Evolutionary conservation across 805 yeast genomes (phyloP), one percentile per base, ranked within the genome.

Genomic region (Saccharomycopsis fodiens): DNA sequence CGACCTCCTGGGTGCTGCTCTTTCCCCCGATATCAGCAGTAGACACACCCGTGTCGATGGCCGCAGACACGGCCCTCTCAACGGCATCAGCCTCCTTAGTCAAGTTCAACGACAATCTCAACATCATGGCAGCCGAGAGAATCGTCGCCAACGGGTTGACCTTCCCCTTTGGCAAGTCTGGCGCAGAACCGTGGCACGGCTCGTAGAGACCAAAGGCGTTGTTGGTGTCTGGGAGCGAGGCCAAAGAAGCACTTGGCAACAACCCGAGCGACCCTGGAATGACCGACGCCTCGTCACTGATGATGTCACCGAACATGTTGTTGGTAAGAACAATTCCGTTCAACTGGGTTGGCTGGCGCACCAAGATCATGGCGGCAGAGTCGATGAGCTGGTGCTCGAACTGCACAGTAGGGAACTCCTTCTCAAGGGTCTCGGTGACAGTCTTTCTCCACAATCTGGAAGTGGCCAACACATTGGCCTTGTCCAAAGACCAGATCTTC

Each of bases 131-230:
- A 10, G 86, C 95, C 21, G 97, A 88, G 59, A 93, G 74, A 57
- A 91, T 89, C 20, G 97, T 86, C 43, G 97, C 98, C 47, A 91
- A 67, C 43, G 98, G 98, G 68, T 91, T 91, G 48, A 89, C 98
- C 68, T 85, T 83, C 63, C 87, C 86, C 50, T 68, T 70, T 43
- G 82, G 80, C 61, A 91, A 78, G 65, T 91, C 98, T 43, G 98
- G 98, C 30, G 98, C 98, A 39, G 96, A 83, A 40, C 98, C 98
- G 64, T 91, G 98, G 62, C 97, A 91, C 55, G 98, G 97, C 70
- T 93, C 98, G 64, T 93, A 93, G 54, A 93, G 72, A 48, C 98
- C 98, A 61, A 93, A 89, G 1, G 97, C 97, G 42, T 75, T 70
- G 73, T 89, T 89, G 34, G 91, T 78, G 66, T 91, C 96, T 44